Percentiles rank a stretch among this genome's conserved stretches.
phyloP scores from a whole-genome alignment of 1,284 basidiomycete species.

The Sphagnurus paluster region DNA sequence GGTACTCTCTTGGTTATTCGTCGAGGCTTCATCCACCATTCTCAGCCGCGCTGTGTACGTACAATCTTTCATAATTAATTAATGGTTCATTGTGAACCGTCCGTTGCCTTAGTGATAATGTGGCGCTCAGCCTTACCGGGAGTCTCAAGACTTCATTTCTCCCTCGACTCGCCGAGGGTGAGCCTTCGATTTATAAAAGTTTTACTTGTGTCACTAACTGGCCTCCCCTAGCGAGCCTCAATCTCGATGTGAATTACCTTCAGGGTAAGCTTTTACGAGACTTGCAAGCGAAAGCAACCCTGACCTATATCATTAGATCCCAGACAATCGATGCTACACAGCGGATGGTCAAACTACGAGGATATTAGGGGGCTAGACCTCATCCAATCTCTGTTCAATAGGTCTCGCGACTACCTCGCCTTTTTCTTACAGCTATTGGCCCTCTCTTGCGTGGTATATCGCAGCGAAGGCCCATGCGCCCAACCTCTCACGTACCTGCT shows the following conservation, averaged over 20 bases:
- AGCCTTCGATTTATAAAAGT: not conserved
- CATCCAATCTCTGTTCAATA: constrained; percentile 23
- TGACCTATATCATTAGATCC: constrained; percentile 11
- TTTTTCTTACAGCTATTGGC: constrained; percentile 30
- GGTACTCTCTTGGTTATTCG: not conserved
- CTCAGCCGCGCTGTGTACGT: not conserved
- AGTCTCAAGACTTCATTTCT: constrained; percentile 36
- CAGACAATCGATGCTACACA: constrained; percentile 20
- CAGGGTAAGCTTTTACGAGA: constrained; percentile 16
- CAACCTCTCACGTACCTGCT: constrained; percentile 27
- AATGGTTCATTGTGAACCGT: not conserved
- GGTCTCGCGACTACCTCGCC: constrained; percentile 26
- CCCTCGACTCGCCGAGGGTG: constrained; percentile 38
- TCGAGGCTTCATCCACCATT: not conserved
- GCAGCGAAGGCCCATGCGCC: constrained; percentile 25
- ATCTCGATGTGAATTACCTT: constrained; percentile 19
- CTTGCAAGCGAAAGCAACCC: not conserved
- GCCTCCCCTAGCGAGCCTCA: constrained; percentile 19
- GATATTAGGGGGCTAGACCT: constrained; percentile 36
- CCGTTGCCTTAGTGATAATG: constrained; percentile 22
- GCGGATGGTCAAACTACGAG: constrained; percentile 27
- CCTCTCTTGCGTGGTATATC: constrained; percentile 25
- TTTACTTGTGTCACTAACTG: not conserved
- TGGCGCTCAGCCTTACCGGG: constrained; percentile 25
- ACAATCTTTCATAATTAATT: not conserved